Conservation (phyloP, 768 basidiomycete genomes). For the Mycena filopes region DNA sequence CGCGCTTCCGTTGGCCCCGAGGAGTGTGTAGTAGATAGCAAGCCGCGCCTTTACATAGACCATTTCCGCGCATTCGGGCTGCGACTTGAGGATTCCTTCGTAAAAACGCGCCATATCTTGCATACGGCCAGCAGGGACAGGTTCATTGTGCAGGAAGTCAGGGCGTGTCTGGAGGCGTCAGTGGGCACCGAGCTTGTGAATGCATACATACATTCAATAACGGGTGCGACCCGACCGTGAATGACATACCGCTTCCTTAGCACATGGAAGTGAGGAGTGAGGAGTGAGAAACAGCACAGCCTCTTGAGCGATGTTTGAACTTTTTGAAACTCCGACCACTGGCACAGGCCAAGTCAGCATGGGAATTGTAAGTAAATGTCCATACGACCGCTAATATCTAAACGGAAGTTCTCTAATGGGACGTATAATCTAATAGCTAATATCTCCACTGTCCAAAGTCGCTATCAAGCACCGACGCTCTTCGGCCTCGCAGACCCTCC, state of each 20-base stretch:
- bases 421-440: too few relatives aligned
- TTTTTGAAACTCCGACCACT: too few relatives aligned
- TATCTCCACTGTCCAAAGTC: too few relatives aligned
- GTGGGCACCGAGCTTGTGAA: neutral
- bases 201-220: slow-evolving; percentile 6
- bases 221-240: neutral
- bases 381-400: too few relatives aligned
- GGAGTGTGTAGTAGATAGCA: slow-evolving; percentile 3
- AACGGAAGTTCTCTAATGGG: too few relatives aligned
- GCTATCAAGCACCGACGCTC: too few relatives aligned
- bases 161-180: slow-evolving; percentile 6
- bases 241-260: too few relatives aligned
- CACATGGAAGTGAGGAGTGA: too few relatives aligned
- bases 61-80: slow-evolving; percentile 16
- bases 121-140: neutral
- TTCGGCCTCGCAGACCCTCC: slow-evolving; percentile 16
- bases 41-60: slow-evolving; percentile 18
- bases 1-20: slow-evolving; percentile 17
- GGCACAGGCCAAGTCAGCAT: too few relatives aligned
- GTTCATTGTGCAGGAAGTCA: slow-evolving; percentile 6
- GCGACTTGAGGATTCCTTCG: slow-evolving; percentile 12
- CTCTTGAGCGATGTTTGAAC: too few relatives aligned
- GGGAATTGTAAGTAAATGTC: too few relatives aligned
- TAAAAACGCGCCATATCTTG: slow-evolving; percentile 14
- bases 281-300: too few relatives aligned